Percentiles rank a stretch among this genome's conserved stretches.
phyloP scores from a whole-genome alignment of 2,329 filamentous ascomycete genomes.

The Aspergillus novofumigatus region DNA sequence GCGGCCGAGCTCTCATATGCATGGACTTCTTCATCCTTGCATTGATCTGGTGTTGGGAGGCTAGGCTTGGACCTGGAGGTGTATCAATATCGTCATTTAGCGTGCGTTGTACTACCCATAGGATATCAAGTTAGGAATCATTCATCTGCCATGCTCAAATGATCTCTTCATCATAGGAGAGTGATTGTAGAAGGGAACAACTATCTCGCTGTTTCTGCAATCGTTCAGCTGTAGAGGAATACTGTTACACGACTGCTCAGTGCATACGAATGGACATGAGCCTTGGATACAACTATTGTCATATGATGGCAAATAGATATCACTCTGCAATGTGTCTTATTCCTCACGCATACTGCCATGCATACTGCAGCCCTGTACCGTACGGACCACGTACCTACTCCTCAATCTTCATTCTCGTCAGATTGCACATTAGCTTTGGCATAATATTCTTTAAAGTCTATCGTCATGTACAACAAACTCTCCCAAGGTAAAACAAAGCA shows the following conservation, averaged over 20 bases:
- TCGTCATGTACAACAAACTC: background rate
- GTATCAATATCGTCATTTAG: conserved; percentile 4
- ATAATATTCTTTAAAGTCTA: background rate
- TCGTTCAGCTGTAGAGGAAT: background rate
- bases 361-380: background rate
- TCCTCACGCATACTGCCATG: background rate
- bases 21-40: background rate
- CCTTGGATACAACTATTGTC: background rate
- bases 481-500: background rate
- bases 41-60: conserved; percentile 4
- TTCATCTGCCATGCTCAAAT: background rate
- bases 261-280: background rate
- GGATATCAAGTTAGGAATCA: background rate
- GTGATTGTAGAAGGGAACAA: background rate
- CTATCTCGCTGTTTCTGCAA: background rate
- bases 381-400: too few relatives aligned
- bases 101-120: background rate
- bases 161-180: background rate
- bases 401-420: background rate
- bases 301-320: background rate
- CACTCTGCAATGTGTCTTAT: background rate
- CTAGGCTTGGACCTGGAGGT: conserved; percentile 1
- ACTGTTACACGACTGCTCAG: background rate
- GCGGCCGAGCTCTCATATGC: background rate
- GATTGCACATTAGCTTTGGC: background rate